Base-by-base conservation (phyloP, 345 rosid genomes). In the Rhizophora apiculata region DNA sequence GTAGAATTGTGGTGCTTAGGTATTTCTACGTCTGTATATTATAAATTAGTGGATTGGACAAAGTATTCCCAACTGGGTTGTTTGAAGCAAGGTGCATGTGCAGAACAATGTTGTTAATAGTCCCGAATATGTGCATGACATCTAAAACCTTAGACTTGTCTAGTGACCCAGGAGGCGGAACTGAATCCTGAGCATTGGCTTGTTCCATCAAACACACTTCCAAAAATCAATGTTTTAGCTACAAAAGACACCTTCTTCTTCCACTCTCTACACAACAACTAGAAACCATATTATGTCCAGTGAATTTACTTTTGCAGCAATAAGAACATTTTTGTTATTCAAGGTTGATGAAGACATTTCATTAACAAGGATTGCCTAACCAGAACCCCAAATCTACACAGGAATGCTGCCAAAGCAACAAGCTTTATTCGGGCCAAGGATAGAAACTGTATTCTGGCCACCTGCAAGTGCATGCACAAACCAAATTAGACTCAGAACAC, bases 121-220 rank as follows among this genome's bases (percentile, higher is more conserved):
- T 43, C 16, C 15, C 3, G 5, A 43, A 11, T 11, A 11, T 43
- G 4, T 43, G 49, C 49, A 43, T 43, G 49, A 43, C 24, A 73
- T 86, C 86, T 79, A 84, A 73, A 77, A 89, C 84, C 68, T 79
- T 81, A 9, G 86, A 83, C 79, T 83, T 86, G 75, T 89, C 88
- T 24, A 78, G 36, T 16, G 78, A 34, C 48, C 75, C 69, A 71
- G 86, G 72, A 67, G 70, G 52, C 13, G 90, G 87, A 72, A 63
- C 68, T 37, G 82, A 68, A 51, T 77, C 72, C 48, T 70, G 64
- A 39, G 87, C 78, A 13, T 79, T 73, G 37, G 67, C 76, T 80
- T 71, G 83, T 84, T 85, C 88, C 90, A 55, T 55, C 48, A 43
- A 11, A 43, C 16, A 43, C 48, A 43, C 18, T 43, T 43, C 48